Conservation (phyloP, 2,329 filamentous ascomycete genomes). For the Venturia asperata region DNA sequence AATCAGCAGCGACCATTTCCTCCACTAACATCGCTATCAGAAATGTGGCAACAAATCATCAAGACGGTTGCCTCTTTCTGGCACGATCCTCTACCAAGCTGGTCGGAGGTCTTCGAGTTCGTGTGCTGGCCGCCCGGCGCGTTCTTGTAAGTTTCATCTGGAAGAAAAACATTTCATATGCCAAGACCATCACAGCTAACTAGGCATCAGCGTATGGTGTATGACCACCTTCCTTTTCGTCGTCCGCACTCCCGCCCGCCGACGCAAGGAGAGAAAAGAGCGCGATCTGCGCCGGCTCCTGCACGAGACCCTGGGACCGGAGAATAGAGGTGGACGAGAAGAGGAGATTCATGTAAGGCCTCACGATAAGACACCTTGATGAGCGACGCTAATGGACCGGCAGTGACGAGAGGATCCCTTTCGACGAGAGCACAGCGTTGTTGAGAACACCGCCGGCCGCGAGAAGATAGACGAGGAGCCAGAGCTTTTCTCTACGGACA, state of each 20-base stretch:
- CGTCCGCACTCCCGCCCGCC: not conserved
- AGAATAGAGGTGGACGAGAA: not conserved
- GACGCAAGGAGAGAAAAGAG: not conserved
- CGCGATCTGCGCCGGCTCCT: not conserved
- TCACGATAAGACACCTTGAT: not conserved
- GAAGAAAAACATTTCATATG: not conserved
- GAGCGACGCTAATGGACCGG: not conserved
- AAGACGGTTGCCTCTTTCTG: not conserved
- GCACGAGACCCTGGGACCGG: not conserved
- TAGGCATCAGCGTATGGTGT: not conserved
- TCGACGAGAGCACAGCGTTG: not conserved
- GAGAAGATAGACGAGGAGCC: conserved; percentile 38
- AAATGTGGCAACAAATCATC: not conserved
- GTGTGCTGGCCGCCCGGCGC: not conserved
- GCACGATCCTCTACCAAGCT: not conserved
- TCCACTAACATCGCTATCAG: not conserved
- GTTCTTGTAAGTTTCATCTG: not conserved
- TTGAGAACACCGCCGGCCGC: conserved; percentile 26
- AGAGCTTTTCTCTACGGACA: conserved; percentile 38
- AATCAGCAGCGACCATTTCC: not conserved
- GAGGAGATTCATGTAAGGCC: not conserved
- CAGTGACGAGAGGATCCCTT: not conserved
- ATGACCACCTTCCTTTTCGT: not conserved
- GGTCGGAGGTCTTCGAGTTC: not conserved
- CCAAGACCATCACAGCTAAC: not conserved